A percentile compares a stretch with the other conserved stretches of the same genome.
These are phyloP conservation scores for Silene latifolia DNA, from an alignment of 148 eudicot genomes.

Conservation along the genomic window DNA sequence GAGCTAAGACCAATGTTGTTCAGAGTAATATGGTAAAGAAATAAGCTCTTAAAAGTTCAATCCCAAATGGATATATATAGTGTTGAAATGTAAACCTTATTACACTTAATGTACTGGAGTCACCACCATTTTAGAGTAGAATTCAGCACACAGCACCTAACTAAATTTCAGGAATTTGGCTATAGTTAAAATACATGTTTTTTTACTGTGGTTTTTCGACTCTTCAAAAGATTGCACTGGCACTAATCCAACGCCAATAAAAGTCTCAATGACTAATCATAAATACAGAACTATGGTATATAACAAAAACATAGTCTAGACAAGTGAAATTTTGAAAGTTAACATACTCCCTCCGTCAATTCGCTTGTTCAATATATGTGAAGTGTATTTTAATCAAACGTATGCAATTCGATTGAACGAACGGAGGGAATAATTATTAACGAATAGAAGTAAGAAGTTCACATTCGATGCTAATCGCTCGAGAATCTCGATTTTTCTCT, in stretches of 20 bases:
- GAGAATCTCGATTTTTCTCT: conserved; percentile 82
- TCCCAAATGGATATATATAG: no score
- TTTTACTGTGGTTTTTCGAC: background rate
- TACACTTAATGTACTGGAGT: no score
- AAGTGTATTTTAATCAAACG: no score
- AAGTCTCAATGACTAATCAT: background rate
- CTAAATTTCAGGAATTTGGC: background rate
- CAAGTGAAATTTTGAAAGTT: background rate
- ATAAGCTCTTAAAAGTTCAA: background rate
- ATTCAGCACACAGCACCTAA: background rate
- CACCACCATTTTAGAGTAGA: background rate
- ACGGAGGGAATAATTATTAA: background rate
- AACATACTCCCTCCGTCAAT: no score
- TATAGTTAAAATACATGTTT: background rate
- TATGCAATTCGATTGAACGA: background rate
- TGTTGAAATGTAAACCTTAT: background rate
- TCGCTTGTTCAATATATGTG: no score
- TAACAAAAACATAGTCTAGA: background rate
- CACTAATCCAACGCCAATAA: background rate
- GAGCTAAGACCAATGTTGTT: background rate
- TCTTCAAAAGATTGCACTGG: no score
- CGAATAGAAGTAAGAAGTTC: conserved; percentile 15
- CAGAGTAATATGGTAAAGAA: background rate
- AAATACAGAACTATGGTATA: background rate
- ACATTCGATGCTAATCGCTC: conserved; percentile 73